These are phyloP conservation scores for Desmodesmus armatus DNA, from an alignment of 139 green algal species.

Conservation along the genomic window DNA sequence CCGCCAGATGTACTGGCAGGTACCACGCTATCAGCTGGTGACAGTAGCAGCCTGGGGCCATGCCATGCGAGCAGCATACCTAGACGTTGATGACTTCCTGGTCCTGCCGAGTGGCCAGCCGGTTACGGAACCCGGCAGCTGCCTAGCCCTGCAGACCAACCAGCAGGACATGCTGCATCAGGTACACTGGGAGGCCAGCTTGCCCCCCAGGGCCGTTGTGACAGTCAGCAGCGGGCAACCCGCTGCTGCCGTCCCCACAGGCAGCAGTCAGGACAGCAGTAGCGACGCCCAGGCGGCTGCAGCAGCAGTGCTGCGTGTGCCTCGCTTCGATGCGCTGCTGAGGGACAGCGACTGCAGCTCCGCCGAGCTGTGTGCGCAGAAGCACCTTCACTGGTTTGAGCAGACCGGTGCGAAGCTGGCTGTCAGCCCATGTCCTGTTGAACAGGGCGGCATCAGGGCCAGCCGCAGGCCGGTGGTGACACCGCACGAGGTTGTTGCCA, in stretches of 20 bases:
- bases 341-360: background rate
- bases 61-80: background rate
- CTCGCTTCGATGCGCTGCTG: background rate
- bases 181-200: no score
- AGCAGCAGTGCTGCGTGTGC: background rate
- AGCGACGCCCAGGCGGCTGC: background rate
- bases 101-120: no score
- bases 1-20: background rate
- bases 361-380: background rate
- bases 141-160: no score
- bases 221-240: background rate
- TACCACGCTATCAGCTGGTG: background rate
- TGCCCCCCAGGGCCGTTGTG: no score
- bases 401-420: background rate
- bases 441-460: background rate
- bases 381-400: background rate
- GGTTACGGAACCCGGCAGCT: no score
- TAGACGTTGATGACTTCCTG: conserved; percentile 1
- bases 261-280: background rate
- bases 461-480: background rate
- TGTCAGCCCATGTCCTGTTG: background rate
- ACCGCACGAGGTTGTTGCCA: background rate
- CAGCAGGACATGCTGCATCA: no score
- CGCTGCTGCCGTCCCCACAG: background rate
- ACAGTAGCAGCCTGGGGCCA: background rate